Conservation (phyloP, 208 protist species). For the Trypanosoma congolense region DNA sequence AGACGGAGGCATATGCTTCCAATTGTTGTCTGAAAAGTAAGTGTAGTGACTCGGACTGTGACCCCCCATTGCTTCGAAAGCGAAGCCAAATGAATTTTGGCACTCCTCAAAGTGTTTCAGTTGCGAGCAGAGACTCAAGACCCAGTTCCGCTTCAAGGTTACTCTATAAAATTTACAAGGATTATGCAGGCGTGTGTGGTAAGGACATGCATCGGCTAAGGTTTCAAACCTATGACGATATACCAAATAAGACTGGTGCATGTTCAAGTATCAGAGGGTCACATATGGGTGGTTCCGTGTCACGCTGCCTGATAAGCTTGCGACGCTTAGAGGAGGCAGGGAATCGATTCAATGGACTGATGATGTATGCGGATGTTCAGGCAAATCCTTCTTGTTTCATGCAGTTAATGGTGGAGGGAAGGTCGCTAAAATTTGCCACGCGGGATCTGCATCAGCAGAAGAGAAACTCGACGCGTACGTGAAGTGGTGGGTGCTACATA, state of each 20-base stretch:
- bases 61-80: not conserved
- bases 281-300: not conserved
- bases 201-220: not conserved
- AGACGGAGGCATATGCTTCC: not conserved
- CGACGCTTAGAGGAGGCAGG: not conserved
- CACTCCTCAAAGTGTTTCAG: no score
- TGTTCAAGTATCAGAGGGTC: not conserved
- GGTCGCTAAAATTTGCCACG: not conserved
- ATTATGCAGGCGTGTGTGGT: not conserved
- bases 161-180: not conserved
- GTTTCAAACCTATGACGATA: no score
- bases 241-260: no score
- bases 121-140: no score
- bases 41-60: not conserved
- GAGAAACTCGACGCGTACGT: not conserved
- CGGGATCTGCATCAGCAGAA: not conserved
- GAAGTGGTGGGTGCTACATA: not conserved
- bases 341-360: not conserved
- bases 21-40: not conserved
- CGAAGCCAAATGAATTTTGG: no score
- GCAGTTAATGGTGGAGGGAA: not conserved
- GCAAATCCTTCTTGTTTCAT: not conserved
- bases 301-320: not conserved
- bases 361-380: not conserved
- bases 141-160: no score